A percentile compares a stretch with the other conserved stretches of the same genome.
Conservation (phyloP, 2,329 filamentous ascomycete genomes). For the Cordyceps cicadae region DNA sequence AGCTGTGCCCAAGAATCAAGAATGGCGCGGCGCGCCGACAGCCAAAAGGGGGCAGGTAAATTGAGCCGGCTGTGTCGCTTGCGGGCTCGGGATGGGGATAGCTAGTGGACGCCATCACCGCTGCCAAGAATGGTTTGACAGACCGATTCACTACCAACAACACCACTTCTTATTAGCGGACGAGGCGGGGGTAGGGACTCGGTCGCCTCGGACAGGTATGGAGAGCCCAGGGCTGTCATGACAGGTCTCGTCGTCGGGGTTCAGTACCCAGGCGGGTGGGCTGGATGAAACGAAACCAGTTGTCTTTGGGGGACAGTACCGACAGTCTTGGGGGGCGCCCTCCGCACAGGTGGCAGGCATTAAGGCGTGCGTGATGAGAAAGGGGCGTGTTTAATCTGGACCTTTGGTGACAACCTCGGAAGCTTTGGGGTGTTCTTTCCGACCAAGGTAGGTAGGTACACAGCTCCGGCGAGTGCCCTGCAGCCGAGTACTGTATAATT, state of each 20-base stretch:
- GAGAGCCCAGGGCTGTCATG: not conserved
- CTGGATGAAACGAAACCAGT: constrained; percentile 1
- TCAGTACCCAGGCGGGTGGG: constrained; percentile 1
- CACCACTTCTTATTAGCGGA: too few relatives aligned
- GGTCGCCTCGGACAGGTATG: not conserved
- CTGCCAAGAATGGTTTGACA: constrained; percentile 2
- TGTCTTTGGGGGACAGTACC: not conserved
- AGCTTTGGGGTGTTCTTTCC: not conserved
- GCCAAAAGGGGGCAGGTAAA: not conserved
- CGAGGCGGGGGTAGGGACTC: not conserved
- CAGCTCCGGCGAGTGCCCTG: not conserved
- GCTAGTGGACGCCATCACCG: not conserved
- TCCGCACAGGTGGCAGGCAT: not conserved
- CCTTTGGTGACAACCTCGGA: not conserved
- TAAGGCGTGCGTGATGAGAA: not conserved
- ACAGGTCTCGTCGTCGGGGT: not conserved
- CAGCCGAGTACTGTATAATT: too few relatives aligned
- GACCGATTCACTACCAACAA: not conserved
- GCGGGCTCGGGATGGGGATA: not conserved
- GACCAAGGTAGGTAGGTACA: not conserved
- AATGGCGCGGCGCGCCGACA: not conserved
- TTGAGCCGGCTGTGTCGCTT: not conserved
- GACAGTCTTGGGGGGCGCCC: not conserved
- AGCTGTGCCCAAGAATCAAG: not conserved
- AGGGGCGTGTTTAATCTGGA: not conserved